Conservation (phyloP, 2,329 filamentous ascomycete species). For the Myriosclerotinia duriaeana region DNA sequence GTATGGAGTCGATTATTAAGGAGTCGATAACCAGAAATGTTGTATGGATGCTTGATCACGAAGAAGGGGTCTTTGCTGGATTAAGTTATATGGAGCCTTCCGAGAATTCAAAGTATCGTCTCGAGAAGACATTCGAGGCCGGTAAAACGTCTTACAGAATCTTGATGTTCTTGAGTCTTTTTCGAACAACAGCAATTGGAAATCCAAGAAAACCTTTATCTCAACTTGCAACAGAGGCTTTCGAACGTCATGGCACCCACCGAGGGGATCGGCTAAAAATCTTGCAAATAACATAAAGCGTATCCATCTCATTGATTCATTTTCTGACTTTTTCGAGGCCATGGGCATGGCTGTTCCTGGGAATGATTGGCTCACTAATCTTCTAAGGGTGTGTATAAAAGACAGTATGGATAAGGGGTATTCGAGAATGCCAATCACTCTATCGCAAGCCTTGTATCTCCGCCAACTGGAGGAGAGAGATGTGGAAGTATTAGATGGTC, state of each 20-base stretch:
- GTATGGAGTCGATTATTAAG: constrained; percentile 47
- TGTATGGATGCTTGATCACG: constrained; percentile 49
- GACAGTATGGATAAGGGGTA: constrained; percentile 43
- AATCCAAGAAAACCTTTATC: constrained; percentile 41
- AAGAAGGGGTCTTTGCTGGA: constrained; percentile 42
- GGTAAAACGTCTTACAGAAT: constrained; percentile 50
- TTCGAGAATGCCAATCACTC: constrained; percentile 32
- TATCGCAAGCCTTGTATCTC: constrained; percentile 32
- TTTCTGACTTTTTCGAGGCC: constrained; percentile 45
- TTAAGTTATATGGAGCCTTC: constrained; percentile 49
- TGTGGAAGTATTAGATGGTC: constrained; percentile 24
- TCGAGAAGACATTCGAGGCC: constrained; percentile 49
- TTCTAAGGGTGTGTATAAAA: constrained; percentile 42
- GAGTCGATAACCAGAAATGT: constrained; percentile 53
- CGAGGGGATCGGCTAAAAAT: constrained; percentile 43
- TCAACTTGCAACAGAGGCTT: constrained; percentile 48
- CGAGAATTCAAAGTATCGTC: constrained; percentile 47
- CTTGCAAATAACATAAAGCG: constrained; percentile 48
- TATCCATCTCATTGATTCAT: constrained; percentile 46
- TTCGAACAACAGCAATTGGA: constrained; percentile 47
- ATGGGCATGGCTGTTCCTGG: constrained; percentile 45
- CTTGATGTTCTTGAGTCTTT: constrained; percentile 54
- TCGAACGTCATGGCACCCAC: constrained; percentile 50
- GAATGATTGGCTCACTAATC: constrained; percentile 37
- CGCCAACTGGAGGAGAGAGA: constrained; percentile 30